phyloP scores from a whole-genome alignment of 371 early-diverging fungal genomes.

The Lichtheimia corymbifera region DNA sequence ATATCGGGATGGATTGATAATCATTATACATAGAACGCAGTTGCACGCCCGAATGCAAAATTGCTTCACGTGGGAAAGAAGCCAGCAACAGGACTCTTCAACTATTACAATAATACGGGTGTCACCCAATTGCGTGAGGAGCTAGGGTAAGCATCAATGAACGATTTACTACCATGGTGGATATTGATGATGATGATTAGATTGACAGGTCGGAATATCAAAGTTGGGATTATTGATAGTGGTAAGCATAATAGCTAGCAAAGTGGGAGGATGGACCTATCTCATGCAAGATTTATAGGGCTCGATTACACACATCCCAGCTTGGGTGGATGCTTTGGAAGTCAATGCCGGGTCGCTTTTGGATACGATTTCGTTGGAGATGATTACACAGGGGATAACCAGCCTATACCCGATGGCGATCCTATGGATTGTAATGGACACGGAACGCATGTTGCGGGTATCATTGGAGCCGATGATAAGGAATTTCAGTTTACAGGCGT shows the following conservation, averaged over 20 bases:
- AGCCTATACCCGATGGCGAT: conserved; percentile 34
- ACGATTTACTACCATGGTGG: not conserved
- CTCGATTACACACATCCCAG: conserved; percentile 64
- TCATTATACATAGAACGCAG: not conserved
- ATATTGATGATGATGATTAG: conserved; percentile 8
- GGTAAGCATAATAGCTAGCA: conserved; percentile 25
- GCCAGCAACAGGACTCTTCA: conserved; percentile 22
- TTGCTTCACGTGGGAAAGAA: conserved; percentile 2
- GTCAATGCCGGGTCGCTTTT: conserved; percentile 50
- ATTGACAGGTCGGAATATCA: conserved; percentile 59
- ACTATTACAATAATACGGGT: conserved; percentile 35
- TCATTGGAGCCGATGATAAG: conserved; percentile 59
- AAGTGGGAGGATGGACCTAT: not conserved
- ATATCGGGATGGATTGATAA: not conserved
- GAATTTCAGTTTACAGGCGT: conserved; percentile 52
- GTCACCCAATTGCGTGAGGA: conserved; percentile 27
- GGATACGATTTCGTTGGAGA: conserved; percentile 59
- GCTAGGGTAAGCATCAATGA: conserved; percentile 23
- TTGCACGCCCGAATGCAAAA: conserved; percentile 16
- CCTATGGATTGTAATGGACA: conserved; percentile 68
- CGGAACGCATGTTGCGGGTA: conserved; percentile 70
- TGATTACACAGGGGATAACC: conserved; percentile 29
- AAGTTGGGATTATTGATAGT: conserved; percentile 67
- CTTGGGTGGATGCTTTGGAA: conserved; percentile 63
- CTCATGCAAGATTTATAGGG: conserved; percentile 27